A percentile compares a stretch with the other conserved stretches of the same genome.
These are phyloP conservation scores for Westerdykella aurantiaca DNA, from an alignment of 2,329 filamentous ascomycete genomes.

Conservation along the genomic window DNA sequence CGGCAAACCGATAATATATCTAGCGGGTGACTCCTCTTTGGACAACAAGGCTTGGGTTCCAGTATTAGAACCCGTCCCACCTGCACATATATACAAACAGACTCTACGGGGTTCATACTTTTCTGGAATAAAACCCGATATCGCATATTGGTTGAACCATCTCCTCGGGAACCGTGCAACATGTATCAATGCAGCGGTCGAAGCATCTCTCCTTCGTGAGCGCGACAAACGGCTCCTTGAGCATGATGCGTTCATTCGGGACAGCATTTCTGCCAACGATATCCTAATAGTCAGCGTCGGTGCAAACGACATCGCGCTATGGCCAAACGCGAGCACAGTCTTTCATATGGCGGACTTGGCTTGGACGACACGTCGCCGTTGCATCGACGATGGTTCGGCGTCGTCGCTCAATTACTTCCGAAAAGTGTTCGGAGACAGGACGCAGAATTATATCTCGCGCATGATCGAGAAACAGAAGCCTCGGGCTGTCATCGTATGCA, in stretches of 20 bases:
- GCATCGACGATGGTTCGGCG: slow-evolving; percentile 21
- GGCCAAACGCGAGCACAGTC: slow-evolving; percentile 23
- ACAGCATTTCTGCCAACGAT: slow-evolving; percentile 27
- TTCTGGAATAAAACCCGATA: slow-evolving; percentile 22
- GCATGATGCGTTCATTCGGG: slow-evolving; percentile 33
- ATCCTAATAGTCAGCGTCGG: slow-evolving; percentile 34
- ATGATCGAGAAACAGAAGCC: slow-evolving; percentile 27
- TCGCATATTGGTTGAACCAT: slow-evolving; percentile 36
- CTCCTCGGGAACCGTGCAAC: slow-evolving; percentile 27
- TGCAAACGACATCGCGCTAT: slow-evolving; percentile 33
- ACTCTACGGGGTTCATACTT: slow-evolving; percentile 10
- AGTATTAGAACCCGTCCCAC: neutral
- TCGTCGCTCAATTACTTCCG: slow-evolving; percentile 28
- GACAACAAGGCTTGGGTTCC: slow-evolving; percentile 37
- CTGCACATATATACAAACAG: neutral
- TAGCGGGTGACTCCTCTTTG: slow-evolving; percentile 37
- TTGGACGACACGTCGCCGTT: slow-evolving; percentile 21
- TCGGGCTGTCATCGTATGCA: slow-evolving; percentile 31
- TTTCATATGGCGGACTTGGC: slow-evolving; percentile 29
- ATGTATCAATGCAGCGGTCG: slow-evolving; percentile 32
- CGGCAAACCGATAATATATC: slow-evolving; percentile 29
- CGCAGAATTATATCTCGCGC: slow-evolving; percentile 22
- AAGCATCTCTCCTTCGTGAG: slow-evolving; percentile 32
- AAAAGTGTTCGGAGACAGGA: slow-evolving; percentile 23
- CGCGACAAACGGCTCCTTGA: slow-evolving; percentile 21